Evolutionary conservation across 2,329 filamentous ascomycete species (phyloP).

Genomic region (Monilinia fructicola): DNA sequence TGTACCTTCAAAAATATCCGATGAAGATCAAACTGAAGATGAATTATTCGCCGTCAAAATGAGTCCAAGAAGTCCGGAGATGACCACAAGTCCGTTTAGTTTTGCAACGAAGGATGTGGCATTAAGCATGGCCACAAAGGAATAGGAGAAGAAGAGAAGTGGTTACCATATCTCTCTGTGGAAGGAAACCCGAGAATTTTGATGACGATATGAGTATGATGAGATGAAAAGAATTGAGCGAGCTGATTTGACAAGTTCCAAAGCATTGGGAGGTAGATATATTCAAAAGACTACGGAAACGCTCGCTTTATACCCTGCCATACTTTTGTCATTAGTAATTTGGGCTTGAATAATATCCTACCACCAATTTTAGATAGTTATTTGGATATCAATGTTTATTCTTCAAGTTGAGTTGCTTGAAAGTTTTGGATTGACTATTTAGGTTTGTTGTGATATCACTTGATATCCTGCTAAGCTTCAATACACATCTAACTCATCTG

Average conservation of each 20-base stretch:
- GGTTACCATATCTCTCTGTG: not conserved
- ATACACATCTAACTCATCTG: not conserved
- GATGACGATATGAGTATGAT: slow-evolving; percentile 15
- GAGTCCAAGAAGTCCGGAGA: slow-evolving; percentile 82
- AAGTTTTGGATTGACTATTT: not conserved
- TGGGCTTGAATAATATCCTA: slow-evolving; percentile 3
- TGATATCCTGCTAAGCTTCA: not conserved
- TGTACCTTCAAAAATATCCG: slow-evolving; percentile 36
- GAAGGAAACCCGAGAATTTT: not conserved
- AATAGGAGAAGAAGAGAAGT: not conserved
- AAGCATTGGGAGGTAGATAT: slow-evolving; percentile 13
- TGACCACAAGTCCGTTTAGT: slow-evolving; percentile 79
- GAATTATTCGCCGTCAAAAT: slow-evolving; percentile 85
- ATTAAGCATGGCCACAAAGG: slow-evolving; percentile 33
- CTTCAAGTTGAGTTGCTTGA: not conserved
- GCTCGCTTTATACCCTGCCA: slow-evolving; percentile 17
- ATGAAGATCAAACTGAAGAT: slow-evolving; percentile 62
- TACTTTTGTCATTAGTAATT: not conserved
- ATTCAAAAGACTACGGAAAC: slow-evolving; percentile 9
- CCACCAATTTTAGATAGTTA: slow-evolving; percentile 12
- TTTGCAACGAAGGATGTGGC: slow-evolving; percentile 41
- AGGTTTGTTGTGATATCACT: not conserved
- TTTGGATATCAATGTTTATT: slow-evolving; percentile 10
- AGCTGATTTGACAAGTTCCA: slow-evolving; percentile 4
- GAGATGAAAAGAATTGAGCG: slow-evolving; percentile 3